Conservation (phyloP, 441 rosid species). For the Iberis amara region DNA sequence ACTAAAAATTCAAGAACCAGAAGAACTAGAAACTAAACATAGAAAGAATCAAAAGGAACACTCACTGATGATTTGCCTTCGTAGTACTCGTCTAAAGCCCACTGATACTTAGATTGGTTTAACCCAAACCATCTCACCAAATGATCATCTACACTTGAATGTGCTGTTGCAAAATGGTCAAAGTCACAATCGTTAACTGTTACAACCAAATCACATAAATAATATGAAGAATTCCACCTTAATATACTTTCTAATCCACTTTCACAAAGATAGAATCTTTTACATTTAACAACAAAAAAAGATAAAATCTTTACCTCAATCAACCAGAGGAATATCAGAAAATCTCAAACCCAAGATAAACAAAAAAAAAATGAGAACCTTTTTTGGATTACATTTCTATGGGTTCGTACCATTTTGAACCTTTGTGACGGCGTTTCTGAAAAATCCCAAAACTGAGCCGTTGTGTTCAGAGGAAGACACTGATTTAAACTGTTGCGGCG, state of each 20-base stretch:
- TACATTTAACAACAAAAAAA: too few species aligned
- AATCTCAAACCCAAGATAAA: too few species aligned
- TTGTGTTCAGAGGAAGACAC: constrained; percentile 29
- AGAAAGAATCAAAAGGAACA: constrained; percentile 11
- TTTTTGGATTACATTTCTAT: too few species aligned
- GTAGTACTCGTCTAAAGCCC: constrained; percentile 57
- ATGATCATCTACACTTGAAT: constrained; percentile 92
- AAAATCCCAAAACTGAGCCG: constrained; percentile 57
- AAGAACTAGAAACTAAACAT: constrained; percentile 4
- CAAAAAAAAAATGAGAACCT: too few species aligned
- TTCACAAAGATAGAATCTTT: not conserved
- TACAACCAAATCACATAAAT: not conserved
- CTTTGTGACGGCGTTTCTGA: constrained; percentile 60
- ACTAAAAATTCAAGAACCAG: not conserved
- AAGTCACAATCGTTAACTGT: not conserved
- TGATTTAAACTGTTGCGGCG: constrained; percentile 61
- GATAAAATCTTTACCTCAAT: too few species aligned
- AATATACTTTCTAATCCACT: too few species aligned
- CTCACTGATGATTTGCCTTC: constrained; percentile 68
- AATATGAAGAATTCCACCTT: not conserved
- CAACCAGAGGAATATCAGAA: too few species aligned
- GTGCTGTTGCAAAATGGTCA: constrained; percentile 42
- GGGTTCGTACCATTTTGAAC: constrained; percentile 89
- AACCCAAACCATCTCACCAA: constrained; percentile 97
- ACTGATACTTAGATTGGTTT: constrained; percentile 88